Base-by-base conservation (phyloP, 2,329 filamentous ascomycete species). In the Cercospora sp. region DNA sequence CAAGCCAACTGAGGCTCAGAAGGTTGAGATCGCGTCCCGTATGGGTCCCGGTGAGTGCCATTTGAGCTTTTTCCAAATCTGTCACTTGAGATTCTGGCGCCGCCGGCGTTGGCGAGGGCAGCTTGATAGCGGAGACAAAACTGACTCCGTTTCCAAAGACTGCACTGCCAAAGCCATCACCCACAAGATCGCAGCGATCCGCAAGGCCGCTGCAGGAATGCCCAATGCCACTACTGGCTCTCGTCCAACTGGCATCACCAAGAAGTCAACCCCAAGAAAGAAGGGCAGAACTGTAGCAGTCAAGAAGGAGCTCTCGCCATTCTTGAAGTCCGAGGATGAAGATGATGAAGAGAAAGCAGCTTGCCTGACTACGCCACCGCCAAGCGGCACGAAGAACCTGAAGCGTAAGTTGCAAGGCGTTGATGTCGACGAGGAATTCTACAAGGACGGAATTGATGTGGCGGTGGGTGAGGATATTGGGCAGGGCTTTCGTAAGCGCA, bases 121-220 rank as follows among this genome's bases (percentile, higher is more conserved):
- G n/a, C n/a, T n/a, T n/a, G n/a, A n/a, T n/a, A n/a, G n/a, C n/a
- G n/a, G n/a, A n/a, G n/a, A n/a, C 1, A 9, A 3, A 33, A 5
- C 36, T 40, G 12, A 40, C 36, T 2, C 3, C 13, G 3, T n/a
- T 5, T 48, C 31, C 18, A 48, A 48, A 77, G 76, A 74, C 16
- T 76, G 75, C 68, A 78, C 75, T 9, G 57, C 76, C 10, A 78
- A 78, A 66, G 75, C 77, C 57, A 69, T 78, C 67, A 72, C 63
- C 16, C 76, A 78, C 68, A 76, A 75, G 53, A 60, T 78, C 45
- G 26, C 72, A 3, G 72, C 74, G 28, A 67, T 77, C 66, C 70
- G 71, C 63, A 73, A 66, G 61, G 60, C 23, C 0, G 28, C 26
- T 12, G 23, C 13, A n/a, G n/a, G 10, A 23, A 12, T 40, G 53